Percentiles rank a stretch among this genome's conserved stretches.
Conservation (phyloP, 495 filamentous ascomycete species). For the Hypoxylon crocopeplum region DNA sequence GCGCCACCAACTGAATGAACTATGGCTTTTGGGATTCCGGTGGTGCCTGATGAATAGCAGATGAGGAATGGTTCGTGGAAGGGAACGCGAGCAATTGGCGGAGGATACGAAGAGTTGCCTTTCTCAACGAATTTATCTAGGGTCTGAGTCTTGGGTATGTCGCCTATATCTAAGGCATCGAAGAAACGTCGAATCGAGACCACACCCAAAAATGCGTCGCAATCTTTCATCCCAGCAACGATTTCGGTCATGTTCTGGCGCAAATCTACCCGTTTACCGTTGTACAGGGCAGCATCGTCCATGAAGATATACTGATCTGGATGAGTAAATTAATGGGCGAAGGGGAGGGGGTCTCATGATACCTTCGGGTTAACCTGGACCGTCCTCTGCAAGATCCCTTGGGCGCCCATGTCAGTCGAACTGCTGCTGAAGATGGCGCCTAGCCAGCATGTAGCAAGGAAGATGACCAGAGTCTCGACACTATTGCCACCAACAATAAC, state of each 20-base stretch:
- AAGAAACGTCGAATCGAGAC: conserved; percentile 71
- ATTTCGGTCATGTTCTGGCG: conserved; percentile 74
- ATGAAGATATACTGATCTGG: conserved; percentile 67
- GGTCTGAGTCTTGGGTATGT: conserved; percentile 61
- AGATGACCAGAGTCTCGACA: conserved; percentile 73
- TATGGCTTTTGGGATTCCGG: conserved; percentile 77
- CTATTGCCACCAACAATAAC: conserved; percentile 74
- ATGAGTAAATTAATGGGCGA: conserved; percentile 3
- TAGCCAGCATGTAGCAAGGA: conserved; percentile 67
- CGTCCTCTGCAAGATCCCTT: conserved; percentile 76
- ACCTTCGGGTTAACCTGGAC: conserved; percentile 72
- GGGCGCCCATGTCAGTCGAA: conserved; percentile 81
- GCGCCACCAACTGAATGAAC: conserved; percentile 72
- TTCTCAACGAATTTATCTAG: conserved; percentile 59
- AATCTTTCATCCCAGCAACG: conserved; percentile 62
- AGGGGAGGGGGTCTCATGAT: neutral
- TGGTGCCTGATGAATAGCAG: conserved; percentile 76
- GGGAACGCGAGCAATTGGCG: conserved; percentile 64
- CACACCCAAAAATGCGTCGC: conserved; percentile 66
- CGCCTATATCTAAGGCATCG: conserved; percentile 62
- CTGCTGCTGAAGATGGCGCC: conserved; percentile 75
- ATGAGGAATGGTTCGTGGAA: conserved; percentile 76
- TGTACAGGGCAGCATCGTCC: conserved; percentile 80
- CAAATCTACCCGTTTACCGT: conserved; percentile 75
- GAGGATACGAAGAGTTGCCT: conserved; percentile 43